Percentiles rank a stretch among this genome's conserved stretches.
Conservation (phyloP, 2,329 filamentous ascomycete genomes). For the Cladosporium sp. region DNA sequence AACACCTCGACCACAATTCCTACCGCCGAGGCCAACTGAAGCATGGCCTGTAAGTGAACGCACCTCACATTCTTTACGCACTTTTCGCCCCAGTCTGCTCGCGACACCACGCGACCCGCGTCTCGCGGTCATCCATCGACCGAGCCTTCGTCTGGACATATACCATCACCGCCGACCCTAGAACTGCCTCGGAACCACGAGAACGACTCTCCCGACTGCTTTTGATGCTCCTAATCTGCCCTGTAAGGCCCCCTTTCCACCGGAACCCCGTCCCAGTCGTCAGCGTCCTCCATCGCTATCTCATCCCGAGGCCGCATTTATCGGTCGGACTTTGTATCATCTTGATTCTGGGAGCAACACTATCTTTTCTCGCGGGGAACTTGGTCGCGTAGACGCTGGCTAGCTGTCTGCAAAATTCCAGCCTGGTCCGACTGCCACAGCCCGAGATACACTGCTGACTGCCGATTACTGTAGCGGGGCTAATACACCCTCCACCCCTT, state of each 20-base stretch:
- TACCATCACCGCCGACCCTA: slow-evolving; percentile 23
- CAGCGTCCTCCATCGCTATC: slow-evolving; percentile 24
- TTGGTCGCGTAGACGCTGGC: slow-evolving; percentile 39
- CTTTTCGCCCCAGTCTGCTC: slow-evolving; percentile 13
- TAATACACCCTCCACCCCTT: slow-evolving; percentile 58
- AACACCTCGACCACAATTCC: slow-evolving; percentile 11
- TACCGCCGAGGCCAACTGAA: slow-evolving; percentile 32
- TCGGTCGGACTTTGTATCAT: slow-evolving; percentile 38
- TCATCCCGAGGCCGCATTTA: slow-evolving; percentile 28
- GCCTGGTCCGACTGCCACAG: slow-evolving; percentile 24
- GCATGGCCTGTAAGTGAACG: slow-evolving; percentile 56
- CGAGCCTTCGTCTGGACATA: slow-evolving; percentile 23
- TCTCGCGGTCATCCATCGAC: slow-evolving; percentile 24
- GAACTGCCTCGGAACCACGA: slow-evolving; percentile 18
- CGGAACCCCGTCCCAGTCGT: slow-evolving; percentile 17
- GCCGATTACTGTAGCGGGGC: slow-evolving; percentile 50
- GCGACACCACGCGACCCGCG: slow-evolving; percentile 16
- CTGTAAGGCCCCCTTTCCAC: slow-evolving; percentile 11
- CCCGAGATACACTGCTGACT: slow-evolving; percentile 38
- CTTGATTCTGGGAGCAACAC: slow-evolving; percentile 20
- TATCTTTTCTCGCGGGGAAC: slow-evolving; percentile 33
- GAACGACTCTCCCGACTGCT: slow-evolving; percentile 14
- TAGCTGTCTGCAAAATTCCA: slow-evolving; percentile 28
- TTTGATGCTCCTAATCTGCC: slow-evolving; percentile 16
- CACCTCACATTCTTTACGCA: slow-evolving; percentile 31